phyloP scores from a whole-genome alignment of 2,329 filamentous ascomycete genomes.

The Tolypocladium inflatum region DNA sequence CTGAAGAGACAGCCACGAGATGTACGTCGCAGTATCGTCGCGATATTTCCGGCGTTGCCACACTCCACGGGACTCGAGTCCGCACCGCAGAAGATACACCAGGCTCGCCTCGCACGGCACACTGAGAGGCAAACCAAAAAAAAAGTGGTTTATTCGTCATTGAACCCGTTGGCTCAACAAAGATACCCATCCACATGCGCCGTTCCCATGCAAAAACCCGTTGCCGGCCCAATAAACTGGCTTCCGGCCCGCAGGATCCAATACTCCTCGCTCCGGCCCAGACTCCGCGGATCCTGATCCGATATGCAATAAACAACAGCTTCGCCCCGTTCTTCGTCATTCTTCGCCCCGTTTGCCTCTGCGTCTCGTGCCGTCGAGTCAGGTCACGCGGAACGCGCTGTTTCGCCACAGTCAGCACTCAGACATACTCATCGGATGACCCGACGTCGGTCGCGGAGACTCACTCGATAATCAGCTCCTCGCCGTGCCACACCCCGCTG shows the following conservation, averaged over 20 bases:
- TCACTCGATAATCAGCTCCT: slow-evolving; percentile 37
- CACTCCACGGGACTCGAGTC: background rate
- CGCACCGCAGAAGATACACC: background rate
- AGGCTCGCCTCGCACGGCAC: background rate
- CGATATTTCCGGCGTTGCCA: background rate
- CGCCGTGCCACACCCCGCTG: slow-evolving; percentile 35
- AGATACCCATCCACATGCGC: background rate
- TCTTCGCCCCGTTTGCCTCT: background rate
- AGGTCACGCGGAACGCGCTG: slow-evolving; percentile 10
- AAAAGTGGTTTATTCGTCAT: background rate
- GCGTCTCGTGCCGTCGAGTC: background rate
- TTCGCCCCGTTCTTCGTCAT: background rate
- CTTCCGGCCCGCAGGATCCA: background rate
- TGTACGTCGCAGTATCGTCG: background rate
- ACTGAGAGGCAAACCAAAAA: background rate
- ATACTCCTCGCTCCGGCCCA: slow-evolving; percentile 6
- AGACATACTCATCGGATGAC: background rate
- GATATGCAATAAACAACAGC: background rate
- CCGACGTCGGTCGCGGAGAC: slow-evolving; percentile 5
- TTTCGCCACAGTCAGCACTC: slow-evolving; percentile 1
- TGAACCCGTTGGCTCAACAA: background rate
- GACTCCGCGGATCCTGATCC: slow-evolving; percentile 4
- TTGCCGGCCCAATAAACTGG: background rate
- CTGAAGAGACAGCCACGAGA: background rate
- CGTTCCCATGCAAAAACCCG: background rate